Conservation (phyloP, 106 monocot species). For the Posidonia australis region DNA sequence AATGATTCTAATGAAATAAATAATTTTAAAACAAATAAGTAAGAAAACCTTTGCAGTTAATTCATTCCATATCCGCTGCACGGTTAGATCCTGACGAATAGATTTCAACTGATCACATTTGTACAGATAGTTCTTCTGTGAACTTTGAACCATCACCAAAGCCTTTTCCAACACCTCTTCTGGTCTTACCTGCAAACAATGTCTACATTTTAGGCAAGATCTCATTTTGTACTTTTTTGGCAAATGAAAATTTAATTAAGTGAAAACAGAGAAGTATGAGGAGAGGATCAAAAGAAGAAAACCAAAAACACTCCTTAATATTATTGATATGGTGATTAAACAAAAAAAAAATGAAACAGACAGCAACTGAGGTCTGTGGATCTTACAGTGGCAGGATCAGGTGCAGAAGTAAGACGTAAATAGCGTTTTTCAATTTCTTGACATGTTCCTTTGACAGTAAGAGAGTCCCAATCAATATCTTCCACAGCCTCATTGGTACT, state of each 20-base stretch:
- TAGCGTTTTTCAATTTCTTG: slow-evolving; percentile 95
- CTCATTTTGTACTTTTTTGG: too few relatives aligned
- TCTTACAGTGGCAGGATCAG: slow-evolving; percentile 85
- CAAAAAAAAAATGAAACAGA: too few relatives aligned
- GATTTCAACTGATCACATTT: slow-evolving; percentile 99
- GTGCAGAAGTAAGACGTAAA: slow-evolving; percentile 90
- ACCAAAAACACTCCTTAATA: too few relatives aligned
- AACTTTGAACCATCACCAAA: slow-evolving; percentile 67
- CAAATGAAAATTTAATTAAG: too few relatives aligned
- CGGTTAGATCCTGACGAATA: slow-evolving; percentile 90
- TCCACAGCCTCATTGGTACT: slow-evolving; percentile 55
- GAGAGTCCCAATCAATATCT: slow-evolving; percentile 94
- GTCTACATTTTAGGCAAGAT: not conserved
- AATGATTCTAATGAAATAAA: not conserved
- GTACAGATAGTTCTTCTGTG: slow-evolving; percentile 78
- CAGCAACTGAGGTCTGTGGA: not conserved
- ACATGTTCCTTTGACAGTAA: slow-evolving; percentile 90
- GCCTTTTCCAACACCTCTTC: slow-evolving; percentile 89
- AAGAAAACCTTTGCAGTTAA: slow-evolving; percentile 70
- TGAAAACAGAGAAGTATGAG: too few relatives aligned
- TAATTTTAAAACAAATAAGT: not conserved
- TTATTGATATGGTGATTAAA: too few relatives aligned
- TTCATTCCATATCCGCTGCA: slow-evolving; percentile 83
- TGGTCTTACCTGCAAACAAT: slow-evolving; percentile 73
- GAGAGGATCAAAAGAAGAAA: too few relatives aligned